Conservation (phyloP, 257 asterid genomes). For the Salvia splendens region DNA sequence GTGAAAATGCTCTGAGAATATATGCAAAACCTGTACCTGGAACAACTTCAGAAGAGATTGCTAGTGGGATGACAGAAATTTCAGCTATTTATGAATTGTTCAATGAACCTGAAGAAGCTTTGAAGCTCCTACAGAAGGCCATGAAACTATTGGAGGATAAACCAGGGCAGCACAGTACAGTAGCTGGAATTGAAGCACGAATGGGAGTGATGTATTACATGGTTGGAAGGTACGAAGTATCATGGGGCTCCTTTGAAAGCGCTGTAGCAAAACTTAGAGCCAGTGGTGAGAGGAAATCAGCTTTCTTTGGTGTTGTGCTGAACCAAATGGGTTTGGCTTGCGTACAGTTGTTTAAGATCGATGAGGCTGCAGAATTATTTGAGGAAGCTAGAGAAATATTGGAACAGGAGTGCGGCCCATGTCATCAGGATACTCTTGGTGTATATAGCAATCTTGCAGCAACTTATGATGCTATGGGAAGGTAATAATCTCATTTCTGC, state of each 20-base stretch:
- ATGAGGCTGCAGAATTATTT: conserved; percentile 96
- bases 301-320: conserved; percentile 91
- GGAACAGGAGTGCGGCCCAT: conserved; percentile 89
- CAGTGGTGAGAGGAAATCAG: conserved; percentile 91
- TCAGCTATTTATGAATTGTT: conserved; percentile 90
- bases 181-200: conserved; percentile 96
- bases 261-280: conserved; percentile 83
- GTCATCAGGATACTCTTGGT: conserved; percentile 96
- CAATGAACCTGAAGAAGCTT: conserved; percentile 93
- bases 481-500: conserved; percentile 50
- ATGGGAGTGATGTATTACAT: conserved; percentile 93
- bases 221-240: conserved; percentile 88
- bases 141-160: conserved; percentile 87
- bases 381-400: conserved; percentile 95
- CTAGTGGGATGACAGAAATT: conserved; percentile 88
- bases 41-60: conserved; percentile 83
- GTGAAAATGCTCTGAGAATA: conserved; percentile 90
- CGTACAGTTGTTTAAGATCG: conserved; percentile 89
- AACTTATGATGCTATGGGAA: conserved; percentile 97
- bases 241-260: conserved; percentile 73
- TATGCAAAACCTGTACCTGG: conserved; percentile 90
- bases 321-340: conserved; percentile 99
- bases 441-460: conserved; percentile 98
- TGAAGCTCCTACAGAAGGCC: conserved; percentile 83
- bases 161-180: conserved; percentile 95